These are phyloP conservation scores for Calophaca sinica DNA, from an alignment of 306 rosid species.

Conservation along the genomic window DNA sequence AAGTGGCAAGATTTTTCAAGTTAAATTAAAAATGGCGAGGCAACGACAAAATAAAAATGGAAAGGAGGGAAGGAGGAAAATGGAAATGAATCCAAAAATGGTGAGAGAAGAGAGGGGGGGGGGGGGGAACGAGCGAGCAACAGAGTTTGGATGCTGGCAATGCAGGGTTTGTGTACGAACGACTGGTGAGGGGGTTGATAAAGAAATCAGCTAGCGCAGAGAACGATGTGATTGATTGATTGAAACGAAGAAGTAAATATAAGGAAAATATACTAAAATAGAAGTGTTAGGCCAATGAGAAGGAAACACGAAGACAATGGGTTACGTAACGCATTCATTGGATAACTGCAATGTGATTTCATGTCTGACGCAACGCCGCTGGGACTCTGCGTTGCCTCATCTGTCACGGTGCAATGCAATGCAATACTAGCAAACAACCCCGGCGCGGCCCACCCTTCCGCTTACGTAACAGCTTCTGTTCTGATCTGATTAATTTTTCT, in stretches of 20 bases:
- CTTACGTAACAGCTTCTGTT: constrained; percentile 11
- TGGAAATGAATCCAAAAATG: constrained; percentile 1
- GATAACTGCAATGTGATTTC: not conserved
- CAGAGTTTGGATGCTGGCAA: too few relatives aligned
- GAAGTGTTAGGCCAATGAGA: not conserved
- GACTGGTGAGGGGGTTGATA: too few relatives aligned
- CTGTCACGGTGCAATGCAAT: too few relatives aligned
- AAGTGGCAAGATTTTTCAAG: too few relatives aligned
- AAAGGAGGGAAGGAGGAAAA: not conserved
- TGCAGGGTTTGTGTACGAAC: too few relatives aligned
- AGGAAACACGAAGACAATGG: not conserved
- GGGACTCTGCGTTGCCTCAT: constrained; percentile 9
- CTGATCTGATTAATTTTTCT: too few relatives aligned
- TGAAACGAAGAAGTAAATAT: not conserved
- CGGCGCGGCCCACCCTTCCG: not conserved
- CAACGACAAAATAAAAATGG: constrained; percentile 15
- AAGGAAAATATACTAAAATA: not conserved
- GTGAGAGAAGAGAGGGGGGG: not conserved
- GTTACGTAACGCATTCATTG: constrained; percentile 3
- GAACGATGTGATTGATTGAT: constrained; percentile 32
- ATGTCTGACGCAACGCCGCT: constrained; percentile 41
- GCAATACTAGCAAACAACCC: not conserved
- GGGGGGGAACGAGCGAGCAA: too few relatives aligned
- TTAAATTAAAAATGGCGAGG: not conserved
- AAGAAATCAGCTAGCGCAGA: not conserved